phyloP scores from a whole-genome alignment of 2,329 filamentous ascomycete species.

The Penicillium sumatraense region DNA sequence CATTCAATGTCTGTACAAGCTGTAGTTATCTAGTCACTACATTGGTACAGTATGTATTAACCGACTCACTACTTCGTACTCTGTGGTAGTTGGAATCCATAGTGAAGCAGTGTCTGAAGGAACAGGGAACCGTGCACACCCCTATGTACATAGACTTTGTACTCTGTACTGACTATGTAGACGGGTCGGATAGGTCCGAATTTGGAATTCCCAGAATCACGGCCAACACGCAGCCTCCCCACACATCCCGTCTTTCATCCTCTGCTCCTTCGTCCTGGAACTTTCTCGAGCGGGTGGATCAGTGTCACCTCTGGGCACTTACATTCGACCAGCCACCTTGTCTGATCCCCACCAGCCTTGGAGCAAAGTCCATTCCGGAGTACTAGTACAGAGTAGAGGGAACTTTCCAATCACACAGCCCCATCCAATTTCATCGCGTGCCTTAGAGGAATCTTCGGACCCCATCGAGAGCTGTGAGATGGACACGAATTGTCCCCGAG shows the following conservation, averaged over 20 bases:
- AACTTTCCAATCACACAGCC: conserved; percentile 3
- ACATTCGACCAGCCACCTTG: conserved; percentile 1
- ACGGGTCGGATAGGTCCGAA: conserved; percentile 17
- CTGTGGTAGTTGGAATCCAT: not conserved
- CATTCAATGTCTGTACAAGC: too few relatives aligned
- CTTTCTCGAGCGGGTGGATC: conserved; percentile 11
- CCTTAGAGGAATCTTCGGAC: not conserved
- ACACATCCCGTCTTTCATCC: conserved; percentile 12
- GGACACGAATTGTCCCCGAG: conserved; percentile 4
- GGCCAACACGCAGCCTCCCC: conserved; percentile 10
- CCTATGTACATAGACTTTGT: too few relatives aligned
- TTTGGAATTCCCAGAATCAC: conserved; percentile 12
- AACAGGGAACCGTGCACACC: conserved; percentile 21
- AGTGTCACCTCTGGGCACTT: conserved; percentile 9
- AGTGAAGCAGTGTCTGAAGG: not conserved
- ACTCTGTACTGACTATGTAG: not conserved
- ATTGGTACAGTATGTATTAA: too few relatives aligned
- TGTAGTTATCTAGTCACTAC: too few relatives aligned
- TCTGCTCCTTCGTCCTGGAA: conserved; percentile 4
- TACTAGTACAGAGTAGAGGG: too few relatives aligned
- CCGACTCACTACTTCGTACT: not conserved
- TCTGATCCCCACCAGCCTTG: not conserved
- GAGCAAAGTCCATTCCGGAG: not conserved
- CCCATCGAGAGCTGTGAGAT: not conserved
- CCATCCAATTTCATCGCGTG: not conserved